Evolutionary conservation across 768 basidiomycete species (phyloP).

Genomic region (Porphyrellus cyaneotinctus): DNA sequence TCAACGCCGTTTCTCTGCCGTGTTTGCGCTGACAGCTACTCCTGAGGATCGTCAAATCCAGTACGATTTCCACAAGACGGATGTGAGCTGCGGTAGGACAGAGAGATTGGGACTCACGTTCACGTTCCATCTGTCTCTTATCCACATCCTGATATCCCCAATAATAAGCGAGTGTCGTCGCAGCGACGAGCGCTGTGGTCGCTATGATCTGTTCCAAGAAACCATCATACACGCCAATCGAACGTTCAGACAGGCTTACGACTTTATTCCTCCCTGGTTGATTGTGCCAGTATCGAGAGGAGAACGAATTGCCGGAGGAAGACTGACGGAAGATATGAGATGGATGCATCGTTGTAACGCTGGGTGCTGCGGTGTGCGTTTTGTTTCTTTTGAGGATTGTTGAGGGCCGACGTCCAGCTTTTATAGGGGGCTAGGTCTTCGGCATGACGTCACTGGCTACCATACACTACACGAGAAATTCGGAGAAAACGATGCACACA

Average conservation of each 20-base stretch:
- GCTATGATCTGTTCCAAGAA: conserved; percentile 26
- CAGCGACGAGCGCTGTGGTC: conserved; percentile 24
- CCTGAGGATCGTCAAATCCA: conserved; percentile 4
- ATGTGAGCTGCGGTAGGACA: not conserved
- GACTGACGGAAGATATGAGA: conserved; percentile 23
- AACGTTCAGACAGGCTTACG: conserved; percentile 12
- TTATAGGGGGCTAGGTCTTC: conserved; percentile 19
- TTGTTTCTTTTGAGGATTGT: conserved; percentile 1
- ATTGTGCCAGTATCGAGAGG: conserved; percentile 32
- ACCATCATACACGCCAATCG: not conserved
- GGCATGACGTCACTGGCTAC: conserved; percentile 28
- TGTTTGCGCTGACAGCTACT: conserved; percentile 7
- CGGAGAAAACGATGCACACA: too few relatives aligned
- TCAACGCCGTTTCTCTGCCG: conserved; percentile 26
- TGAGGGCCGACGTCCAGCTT: conserved; percentile 16
- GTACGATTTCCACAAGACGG: not conserved
- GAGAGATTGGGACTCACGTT: conserved; percentile 10
- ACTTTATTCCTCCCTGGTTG: conserved; percentile 33
- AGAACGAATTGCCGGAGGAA: conserved; percentile 22
- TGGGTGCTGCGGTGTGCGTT: not conserved
- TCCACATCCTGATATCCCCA: conserved; percentile 36
- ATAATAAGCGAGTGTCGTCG: conserved; percentile 33
- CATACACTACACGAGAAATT: not conserved
- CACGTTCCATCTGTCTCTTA: conserved; percentile 27
- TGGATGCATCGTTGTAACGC: conserved; percentile 19